phyloP scores from a whole-genome alignment of 257 asterid genomes.

The Solanum tarapatanum region DNA sequence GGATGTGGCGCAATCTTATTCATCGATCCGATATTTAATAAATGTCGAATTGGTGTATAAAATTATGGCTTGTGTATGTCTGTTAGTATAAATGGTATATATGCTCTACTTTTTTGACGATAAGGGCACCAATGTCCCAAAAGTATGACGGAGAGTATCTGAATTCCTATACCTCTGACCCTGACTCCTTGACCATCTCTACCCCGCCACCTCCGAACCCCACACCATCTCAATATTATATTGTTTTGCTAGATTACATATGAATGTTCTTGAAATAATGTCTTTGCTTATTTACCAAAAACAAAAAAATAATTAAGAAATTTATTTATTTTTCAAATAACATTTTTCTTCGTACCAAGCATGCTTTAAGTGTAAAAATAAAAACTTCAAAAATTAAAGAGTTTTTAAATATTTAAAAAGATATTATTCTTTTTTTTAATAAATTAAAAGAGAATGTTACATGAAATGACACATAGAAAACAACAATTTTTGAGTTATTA shows the following conservation, averaged over 20 bases:
- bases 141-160: background rate
- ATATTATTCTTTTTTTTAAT: too few species aligned
- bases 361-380: background rate
- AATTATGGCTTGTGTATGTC: background rate
- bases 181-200: background rate
- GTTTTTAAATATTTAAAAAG: too few species aligned
- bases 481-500: background rate
- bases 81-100: too few species aligned
- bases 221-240: background rate
- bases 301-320: too few species aligned
- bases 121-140: fast-evolving
- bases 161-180: background rate
- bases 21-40: too few species aligned
- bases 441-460: background rate
- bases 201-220: background rate
- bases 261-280: too few species aligned
- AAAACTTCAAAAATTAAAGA: background rate
- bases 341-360: background rate
- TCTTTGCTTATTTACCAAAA: too few species aligned
- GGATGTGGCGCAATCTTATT: background rate
- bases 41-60: background rate
- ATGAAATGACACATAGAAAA: background rate
- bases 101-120: background rate
- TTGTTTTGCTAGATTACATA: background rate
- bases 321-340: background rate